These are phyloP conservation scores for Epichloe typhina DNA, from an alignment of 2,329 filamentous ascomycete species.

Conservation along the genomic window DNA sequence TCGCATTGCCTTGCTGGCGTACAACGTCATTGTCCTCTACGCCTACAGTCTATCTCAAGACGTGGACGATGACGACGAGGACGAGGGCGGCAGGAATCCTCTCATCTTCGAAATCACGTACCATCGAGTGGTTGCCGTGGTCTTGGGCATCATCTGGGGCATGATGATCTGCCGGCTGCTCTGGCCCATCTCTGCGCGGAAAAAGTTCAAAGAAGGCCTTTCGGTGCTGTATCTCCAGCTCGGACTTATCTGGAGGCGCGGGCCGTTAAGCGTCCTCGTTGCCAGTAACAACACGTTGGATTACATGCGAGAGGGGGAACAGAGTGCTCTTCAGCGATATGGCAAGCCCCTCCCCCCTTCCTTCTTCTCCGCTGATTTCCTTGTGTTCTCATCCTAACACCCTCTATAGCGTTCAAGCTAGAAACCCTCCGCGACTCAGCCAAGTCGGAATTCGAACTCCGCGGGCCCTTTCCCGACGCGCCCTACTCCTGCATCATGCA, in stretches of 20 bases:
- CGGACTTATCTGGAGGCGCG: constrained; percentile 91
- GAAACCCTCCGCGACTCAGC: constrained; percentile 62
- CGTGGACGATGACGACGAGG: constrained; percentile 71
- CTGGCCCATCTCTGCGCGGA: constrained; percentile 84
- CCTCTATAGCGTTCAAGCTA: constrained; percentile 44
- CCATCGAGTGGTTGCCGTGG: constrained; percentile 77
- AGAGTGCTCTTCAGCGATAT: constrained; percentile 75
- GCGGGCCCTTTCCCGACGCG: constrained; percentile 69
- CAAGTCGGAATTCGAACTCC: constrained; percentile 75
- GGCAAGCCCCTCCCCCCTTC: constrained; percentile 16
- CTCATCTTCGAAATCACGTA: constrained; percentile 78
- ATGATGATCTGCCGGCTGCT: constrained; percentile 79
- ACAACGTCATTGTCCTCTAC: constrained; percentile 90
- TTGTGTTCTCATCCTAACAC: not conserved
- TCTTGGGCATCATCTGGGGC: constrained; percentile 81
- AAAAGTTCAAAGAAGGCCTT: constrained; percentile 79
- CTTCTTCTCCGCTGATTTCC: not conserved
- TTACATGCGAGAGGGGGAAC: constrained; percentile 83
- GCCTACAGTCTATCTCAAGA: constrained; percentile 77
- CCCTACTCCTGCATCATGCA: constrained; percentile 63
- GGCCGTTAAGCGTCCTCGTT: constrained; percentile 65
- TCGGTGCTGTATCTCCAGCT: constrained; percentile 89
- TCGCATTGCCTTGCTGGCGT: constrained; percentile 86
- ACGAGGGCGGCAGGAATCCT: constrained; percentile 74
- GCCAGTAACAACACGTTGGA: constrained; percentile 43